A percentile compares a stretch with the other conserved stretches of the same genome.
Conservation (phyloP, 2,329 filamentous ascomycete species). For the Coniochaeta sp. region DNA sequence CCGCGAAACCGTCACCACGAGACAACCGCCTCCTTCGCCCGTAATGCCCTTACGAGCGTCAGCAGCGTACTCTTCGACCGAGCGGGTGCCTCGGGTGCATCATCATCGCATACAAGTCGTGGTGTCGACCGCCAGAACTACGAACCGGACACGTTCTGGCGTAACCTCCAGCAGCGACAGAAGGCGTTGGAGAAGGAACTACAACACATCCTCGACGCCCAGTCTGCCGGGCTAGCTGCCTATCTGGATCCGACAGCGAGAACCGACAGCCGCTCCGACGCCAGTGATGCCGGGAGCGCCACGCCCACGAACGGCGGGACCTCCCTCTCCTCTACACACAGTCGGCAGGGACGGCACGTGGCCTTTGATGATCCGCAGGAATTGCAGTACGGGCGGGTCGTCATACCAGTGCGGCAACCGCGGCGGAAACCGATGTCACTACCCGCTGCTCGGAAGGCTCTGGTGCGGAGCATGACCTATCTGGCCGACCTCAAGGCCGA, state of each 20-base stretch:
- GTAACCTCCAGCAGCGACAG: conserved; percentile 37
- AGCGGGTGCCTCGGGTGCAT: background rate
- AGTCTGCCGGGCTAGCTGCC: conserved; percentile 36
- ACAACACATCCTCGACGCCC: conserved; percentile 40
- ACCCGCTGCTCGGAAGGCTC: conserved; percentile 54
- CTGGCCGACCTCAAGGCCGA: conserved; percentile 61
- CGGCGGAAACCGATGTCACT: conserved; percentile 47
- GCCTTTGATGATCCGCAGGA: conserved; percentile 25
- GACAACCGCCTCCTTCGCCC: conserved; percentile 14
- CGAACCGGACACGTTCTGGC: conserved; percentile 38
- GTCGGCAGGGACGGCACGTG: conserved; percentile 6
- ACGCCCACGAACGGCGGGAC: conserved; percentile 31
- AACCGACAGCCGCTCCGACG: conserved; percentile 18
- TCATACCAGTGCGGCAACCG: conserved; percentile 57
- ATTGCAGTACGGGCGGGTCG: conserved; percentile 17
- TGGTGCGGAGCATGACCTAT: conserved; percentile 56
- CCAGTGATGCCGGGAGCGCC: conserved; percentile 33
- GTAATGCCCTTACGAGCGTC: conserved; percentile 16
- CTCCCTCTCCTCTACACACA: conserved; percentile 32
- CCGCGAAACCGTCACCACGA: background rate
- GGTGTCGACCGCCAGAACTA: conserved; percentile 16
- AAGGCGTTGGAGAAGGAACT: conserved; percentile 37
- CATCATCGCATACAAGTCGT: conserved; percentile 5
- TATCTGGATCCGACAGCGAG: conserved; percentile 21
- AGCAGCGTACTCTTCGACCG: conserved; percentile 33